Evolutionary conservation across 352 stramenopile species (phyloP).

Genomic region (Globisporangium nodosum): DNA sequence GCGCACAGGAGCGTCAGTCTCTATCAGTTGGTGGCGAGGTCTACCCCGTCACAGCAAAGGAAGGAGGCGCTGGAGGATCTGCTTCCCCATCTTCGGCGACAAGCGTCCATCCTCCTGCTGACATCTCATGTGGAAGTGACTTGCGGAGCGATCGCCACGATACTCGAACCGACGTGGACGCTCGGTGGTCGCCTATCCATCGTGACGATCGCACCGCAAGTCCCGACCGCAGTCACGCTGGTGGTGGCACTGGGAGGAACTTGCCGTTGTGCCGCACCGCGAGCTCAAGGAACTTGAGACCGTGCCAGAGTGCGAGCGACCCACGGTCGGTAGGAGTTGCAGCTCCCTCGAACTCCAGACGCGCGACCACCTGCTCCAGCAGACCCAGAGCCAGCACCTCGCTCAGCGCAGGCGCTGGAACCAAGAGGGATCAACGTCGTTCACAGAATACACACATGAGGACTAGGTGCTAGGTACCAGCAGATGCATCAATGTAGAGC

Average conservation of each 20-base stretch:
- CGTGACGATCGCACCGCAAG: no score
- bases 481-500: no score
- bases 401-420: constrained; percentile 7
- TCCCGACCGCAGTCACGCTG: no score
- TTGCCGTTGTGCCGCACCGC: constrained; percentile 27
- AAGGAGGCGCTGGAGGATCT: no score
- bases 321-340: not conserved
- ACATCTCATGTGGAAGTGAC: no score
- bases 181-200: no score
- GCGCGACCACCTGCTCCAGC: constrained; percentile 27
- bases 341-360: constrained; percentile 18
- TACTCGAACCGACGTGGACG: no score
- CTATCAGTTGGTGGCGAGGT: no score
- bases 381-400: constrained; percentile 26
- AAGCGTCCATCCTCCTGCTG: no score
- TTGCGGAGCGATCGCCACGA: no score
- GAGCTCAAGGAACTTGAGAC: constrained; percentile 48
- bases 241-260: not conserved
- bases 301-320: constrained; percentile 41
- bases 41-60: not conserved
- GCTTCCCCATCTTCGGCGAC: no score
- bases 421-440: no score
- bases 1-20: not conserved
- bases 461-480: not conserved
- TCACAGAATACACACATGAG: constrained; percentile 1